A percentile compares a stretch with the other conserved stretches of the same genome.
phyloP scores from a whole-genome alignment of 192 early-diverging fungal species.

The Backusella tarrabulga region DNA sequence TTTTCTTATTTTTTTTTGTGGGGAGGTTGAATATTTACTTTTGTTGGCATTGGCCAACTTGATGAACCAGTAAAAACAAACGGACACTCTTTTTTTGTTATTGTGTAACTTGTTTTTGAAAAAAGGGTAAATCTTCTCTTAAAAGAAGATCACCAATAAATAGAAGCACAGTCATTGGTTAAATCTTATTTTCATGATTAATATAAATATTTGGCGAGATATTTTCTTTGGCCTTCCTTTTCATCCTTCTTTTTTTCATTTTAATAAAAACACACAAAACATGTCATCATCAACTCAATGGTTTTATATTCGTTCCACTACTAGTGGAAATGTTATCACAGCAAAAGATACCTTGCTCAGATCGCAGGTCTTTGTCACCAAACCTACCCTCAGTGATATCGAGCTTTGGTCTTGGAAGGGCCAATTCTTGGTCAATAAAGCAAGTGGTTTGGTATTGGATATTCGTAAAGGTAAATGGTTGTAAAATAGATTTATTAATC shows the following conservation, averaged over 20 bases:
- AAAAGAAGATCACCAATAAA: neutral
- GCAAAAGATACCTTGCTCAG: conserved; percentile 2
- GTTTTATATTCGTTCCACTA: conserved; percentile 34
- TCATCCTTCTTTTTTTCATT: neutral
- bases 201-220: neutral
- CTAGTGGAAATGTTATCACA: conserved; percentile 25
- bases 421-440: conserved; percentile 31
- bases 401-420: conserved; percentile 38
- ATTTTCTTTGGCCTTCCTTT: neutral
- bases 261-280: neutral
- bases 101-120: neutral
- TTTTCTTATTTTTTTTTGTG: neutral
- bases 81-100: neutral
- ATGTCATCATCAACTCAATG: conserved; percentile 17
- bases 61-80: neutral
- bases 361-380: conserved; percentile 22
- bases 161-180: neutral
- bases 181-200: neutral
- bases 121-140: neutral
- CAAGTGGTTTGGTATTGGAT: conserved; percentile 27
- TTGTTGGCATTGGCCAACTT: neutral
- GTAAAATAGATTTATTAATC: too few species aligned
- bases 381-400: conserved; percentile 6
- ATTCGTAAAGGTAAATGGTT: conserved; percentile 36
- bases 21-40: neutral